Evolutionary conservation across 495 filamentous ascomycete species (phyloP).

Genomic region (Penicillium lividum): DNA sequence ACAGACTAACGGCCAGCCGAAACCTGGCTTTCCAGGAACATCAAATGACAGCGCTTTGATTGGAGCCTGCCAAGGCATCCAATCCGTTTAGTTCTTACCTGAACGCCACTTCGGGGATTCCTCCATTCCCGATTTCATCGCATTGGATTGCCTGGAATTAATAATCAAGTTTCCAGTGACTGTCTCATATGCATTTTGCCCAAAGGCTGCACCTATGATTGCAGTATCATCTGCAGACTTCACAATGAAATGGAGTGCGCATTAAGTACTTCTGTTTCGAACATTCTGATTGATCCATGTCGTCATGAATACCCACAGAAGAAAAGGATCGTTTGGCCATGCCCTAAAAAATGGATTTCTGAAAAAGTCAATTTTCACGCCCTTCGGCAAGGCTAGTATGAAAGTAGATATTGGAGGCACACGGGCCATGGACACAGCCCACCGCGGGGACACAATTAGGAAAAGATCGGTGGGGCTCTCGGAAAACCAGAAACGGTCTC

Average conservation of each 20-base stretch:
- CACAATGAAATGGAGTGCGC: no score
- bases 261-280: no score
- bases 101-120: slow-evolving; percentile 1
- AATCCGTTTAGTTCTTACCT: not conserved
- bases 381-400: slow-evolving; percentile 36
- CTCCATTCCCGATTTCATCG: no score
- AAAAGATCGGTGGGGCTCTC: slow-evolving; percentile 32
- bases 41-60: not conserved
- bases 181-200: not conserved
- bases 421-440: slow-evolving; percentile 28
- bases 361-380: slow-evolving; percentile 40
- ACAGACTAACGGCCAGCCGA: not conserved
- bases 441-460: slow-evolving; percentile 35
- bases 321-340: not conserved
- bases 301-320: not conserved
- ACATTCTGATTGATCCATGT: not conserved
- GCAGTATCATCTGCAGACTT: not conserved
- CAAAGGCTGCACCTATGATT: not conserved
- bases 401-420: slow-evolving; percentile 19
- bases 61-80: slow-evolving; percentile 3
- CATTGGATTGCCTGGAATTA: not conserved
- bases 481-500: not conserved
- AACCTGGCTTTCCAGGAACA: not conserved
- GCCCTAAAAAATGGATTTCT: not conserved
- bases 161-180: not conserved